phyloP scores from a whole-genome alignment of 1,284 basidiomycete genomes.

The Ganoderma leucocontextum region DNA sequence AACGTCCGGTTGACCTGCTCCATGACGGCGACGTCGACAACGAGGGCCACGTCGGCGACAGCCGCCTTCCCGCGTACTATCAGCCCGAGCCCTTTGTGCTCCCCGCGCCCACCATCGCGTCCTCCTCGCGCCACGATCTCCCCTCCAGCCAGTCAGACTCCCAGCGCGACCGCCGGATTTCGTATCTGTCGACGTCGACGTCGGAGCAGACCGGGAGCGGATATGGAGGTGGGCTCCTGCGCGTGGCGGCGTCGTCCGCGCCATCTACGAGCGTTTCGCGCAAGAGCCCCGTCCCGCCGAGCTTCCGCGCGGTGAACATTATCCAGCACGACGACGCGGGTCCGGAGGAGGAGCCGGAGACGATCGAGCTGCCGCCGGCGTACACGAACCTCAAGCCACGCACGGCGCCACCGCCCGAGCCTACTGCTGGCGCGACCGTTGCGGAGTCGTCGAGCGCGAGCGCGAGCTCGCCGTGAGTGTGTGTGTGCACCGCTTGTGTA shows the following conservation, averaged over 20 bases:
- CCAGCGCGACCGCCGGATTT: conserved; percentile 33
- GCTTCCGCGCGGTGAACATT: conserved; percentile 76
- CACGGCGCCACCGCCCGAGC: background rate
- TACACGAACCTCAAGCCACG: conserved; percentile 57
- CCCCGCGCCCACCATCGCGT: conserved; percentile 60
- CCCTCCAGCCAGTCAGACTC: conserved; percentile 18
- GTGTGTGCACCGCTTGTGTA: background rate
- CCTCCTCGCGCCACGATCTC: conserved; percentile 31
- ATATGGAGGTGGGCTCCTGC: conserved; percentile 26
- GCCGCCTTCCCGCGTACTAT: conserved; percentile 68
- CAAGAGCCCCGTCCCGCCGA: conserved; percentile 53
- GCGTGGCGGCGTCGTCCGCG: conserved; percentile 31
- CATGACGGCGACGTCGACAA: conserved; percentile 64
- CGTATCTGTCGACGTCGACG: conserved; percentile 37
- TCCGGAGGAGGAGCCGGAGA: conserved; percentile 61
- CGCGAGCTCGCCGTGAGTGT: conserved; percentile 4
- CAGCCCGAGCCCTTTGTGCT: conserved; percentile 78
- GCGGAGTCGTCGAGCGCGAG: background rate
- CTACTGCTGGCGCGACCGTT: background rate
- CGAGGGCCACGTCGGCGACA: conserved; percentile 39
- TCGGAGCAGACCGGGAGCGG: conserved; percentile 20
- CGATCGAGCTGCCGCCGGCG: conserved; percentile 82
- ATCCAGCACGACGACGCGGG: conserved; percentile 86
- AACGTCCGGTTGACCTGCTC: conserved; percentile 69
- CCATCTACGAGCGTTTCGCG: conserved; percentile 47